Evolutionary conservation across 2,329 filamentous ascomycete genomes (phyloP).

Genomic region (Ambrosiella beaveri): DNA sequence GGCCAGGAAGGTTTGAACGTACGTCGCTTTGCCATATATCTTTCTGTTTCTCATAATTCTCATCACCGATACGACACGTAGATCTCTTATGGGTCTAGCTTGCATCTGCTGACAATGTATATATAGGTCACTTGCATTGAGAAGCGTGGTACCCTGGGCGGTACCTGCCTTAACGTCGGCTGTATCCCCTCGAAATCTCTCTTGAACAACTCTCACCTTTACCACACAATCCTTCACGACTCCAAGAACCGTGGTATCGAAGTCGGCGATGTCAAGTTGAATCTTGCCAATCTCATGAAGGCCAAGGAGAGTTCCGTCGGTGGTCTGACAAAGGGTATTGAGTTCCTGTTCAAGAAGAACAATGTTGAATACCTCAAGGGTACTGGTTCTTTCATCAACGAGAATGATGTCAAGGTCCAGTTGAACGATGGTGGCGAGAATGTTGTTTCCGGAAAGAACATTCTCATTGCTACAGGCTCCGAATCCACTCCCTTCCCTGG

Average conservation of each 20-base stretch:
- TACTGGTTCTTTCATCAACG: constrained; percentile 67
- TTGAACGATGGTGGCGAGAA: constrained; percentile 85
- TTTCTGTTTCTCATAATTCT: background rate
- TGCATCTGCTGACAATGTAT: background rate
- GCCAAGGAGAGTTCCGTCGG: constrained; percentile 85
- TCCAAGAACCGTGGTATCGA: constrained; percentile 95
- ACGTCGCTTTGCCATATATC: constrained; percentile 16
- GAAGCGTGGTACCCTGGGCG: constrained; percentile 87
- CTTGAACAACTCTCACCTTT: constrained; percentile 97
- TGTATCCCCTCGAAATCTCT: constrained; percentile 99
- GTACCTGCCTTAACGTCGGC: constrained; percentile 96
- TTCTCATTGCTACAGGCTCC: constrained; percentile 89
- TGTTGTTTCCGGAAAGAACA: constrained; percentile 81
- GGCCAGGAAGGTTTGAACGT: constrained; percentile 95
- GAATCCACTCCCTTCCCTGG: constrained; percentile 95
- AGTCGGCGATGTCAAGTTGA: constrained; percentile 91
- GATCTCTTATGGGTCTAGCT: background rate
- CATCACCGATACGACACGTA: constrained; percentile 5
- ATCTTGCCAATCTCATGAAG: constrained; percentile 93
- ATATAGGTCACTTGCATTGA: constrained; percentile 84
- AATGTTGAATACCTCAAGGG: constrained; percentile 97
- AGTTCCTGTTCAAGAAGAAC: constrained; percentile 99
- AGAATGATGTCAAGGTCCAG: constrained; percentile 81
- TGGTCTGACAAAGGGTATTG: constrained; percentile 87
- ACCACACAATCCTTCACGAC: constrained; percentile 94